phyloP scores from a whole-genome alignment of 768 basidiomycete genomes.

The Amanita muscaria region DNA sequence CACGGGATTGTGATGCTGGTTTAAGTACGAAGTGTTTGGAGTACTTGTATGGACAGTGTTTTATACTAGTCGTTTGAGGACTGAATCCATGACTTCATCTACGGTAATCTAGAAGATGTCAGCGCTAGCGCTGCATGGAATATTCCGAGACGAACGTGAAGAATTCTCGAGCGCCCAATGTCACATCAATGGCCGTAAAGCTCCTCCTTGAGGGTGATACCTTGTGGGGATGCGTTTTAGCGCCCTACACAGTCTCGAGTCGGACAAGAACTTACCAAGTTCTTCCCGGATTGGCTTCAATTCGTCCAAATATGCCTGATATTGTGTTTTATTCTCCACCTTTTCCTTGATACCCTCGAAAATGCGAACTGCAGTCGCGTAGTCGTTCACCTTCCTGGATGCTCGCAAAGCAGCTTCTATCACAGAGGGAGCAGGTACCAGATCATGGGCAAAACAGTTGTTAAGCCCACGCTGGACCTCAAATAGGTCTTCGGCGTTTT shows the following conservation, averaged over 20 bases:
- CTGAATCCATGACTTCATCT: no score
- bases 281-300: constrained; percentile 84
- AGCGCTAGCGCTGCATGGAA: no score
- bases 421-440: constrained; percentile 79
- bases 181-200: constrained; percentile 30
- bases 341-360: constrained; percentile 96
- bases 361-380: constrained; percentile 90
- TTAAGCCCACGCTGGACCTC: constrained; percentile 98
- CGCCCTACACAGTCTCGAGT: background rate
- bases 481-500: constrained; percentile 89
- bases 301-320: constrained; percentile 88
- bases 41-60: no score
- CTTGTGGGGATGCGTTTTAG: constrained; percentile 15
- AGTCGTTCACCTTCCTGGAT: constrained; percentile 90
- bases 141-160: no score
- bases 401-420: constrained; percentile 84
- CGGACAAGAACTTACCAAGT: constrained; percentile 51
- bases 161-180: no score
- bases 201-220: constrained; percentile 35
- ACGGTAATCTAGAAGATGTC: no score
- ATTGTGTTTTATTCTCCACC: constrained; percentile 95
- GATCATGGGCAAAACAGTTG: constrained; percentile 99
- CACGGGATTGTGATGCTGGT: no score
- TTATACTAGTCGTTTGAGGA: no score
- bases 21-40: no score